phyloP scores from a whole-genome alignment of 192 early-diverging fungal genomes.

The Phlyctochytrium planicorne region DNA sequence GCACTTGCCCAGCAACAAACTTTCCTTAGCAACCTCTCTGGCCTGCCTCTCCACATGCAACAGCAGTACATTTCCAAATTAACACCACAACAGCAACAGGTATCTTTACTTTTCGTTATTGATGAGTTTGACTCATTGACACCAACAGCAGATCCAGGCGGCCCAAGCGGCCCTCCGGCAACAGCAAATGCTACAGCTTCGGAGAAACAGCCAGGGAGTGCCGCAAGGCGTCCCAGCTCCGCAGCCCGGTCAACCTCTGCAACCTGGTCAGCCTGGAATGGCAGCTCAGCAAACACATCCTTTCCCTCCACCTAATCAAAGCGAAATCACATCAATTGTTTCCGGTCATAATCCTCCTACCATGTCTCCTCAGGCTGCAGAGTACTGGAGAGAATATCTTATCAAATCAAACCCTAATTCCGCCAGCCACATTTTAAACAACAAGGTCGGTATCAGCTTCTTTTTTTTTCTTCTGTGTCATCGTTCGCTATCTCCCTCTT shows the following conservation, averaged over 20 bases:
- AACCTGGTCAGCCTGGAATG: too few relatives aligned
- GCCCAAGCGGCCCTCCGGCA: too few relatives aligned
- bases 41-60: too few relatives aligned
- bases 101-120: not conserved
- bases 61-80: not conserved
- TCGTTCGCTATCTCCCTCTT: too few relatives aligned
- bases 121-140: not conserved
- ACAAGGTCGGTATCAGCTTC: not conserved
- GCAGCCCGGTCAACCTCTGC: not conserved
- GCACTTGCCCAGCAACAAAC: not conserved
- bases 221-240: not conserved
- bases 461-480: not conserved
- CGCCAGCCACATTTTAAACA: not conserved
- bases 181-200: not conserved
- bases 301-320: not conserved
- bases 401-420: not conserved
- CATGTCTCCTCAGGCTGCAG: not conserved
- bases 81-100: conserved; percentile 6
- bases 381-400: conserved; percentile 3
- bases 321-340: not conserved
- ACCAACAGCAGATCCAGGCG: conserved; percentile 10
- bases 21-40: too few relatives aligned
- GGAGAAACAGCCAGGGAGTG: not conserved
- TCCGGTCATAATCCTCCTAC: not conserved
- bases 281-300: not conserved